Evolutionary conservation across 1,284 basidiomycete species (phyloP), one percentile per base, ranked within the genome.

Genomic region (Wolfiporia cocos): DNA sequence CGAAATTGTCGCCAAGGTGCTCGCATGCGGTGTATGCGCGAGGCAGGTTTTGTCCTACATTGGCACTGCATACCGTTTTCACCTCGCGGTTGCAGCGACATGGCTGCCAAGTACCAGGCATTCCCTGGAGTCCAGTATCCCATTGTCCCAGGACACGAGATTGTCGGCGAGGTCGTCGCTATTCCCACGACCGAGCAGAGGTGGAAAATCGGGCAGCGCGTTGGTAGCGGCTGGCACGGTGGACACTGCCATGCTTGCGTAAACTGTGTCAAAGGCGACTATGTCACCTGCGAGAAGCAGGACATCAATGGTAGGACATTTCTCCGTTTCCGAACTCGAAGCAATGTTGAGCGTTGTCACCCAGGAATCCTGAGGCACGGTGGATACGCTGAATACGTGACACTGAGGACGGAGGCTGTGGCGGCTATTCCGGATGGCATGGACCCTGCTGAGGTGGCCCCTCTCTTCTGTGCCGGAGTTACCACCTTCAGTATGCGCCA

Each of bases 391-490:
- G 52, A 56, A 39, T 58, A 53, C 37, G 48, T 48, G 10, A 58
- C 53, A 55, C 45, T 0, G 50, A 51, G 51, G 54, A n/a, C n/a
- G n/a, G n/a, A n/a, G n/a, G n/a, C n/a, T n/a, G n/a, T n/a, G n/a
- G n/a, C n/a, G n/a, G n/a, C 55, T 1, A 80, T 93, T 37, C 89
- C 88, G 7, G 73, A 82, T 3, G 67, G 61, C 5, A 60, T 92
- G 35, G 71, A 76, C 44, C 79, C 84, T 49, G 72, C 74, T 14
- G 77, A 74, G n/a, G 89, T 88, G 11, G 88, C 89, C 4, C 86
- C 89, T 2, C 75, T 92, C 43, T 74, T 92, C 17, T 93, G 89
- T 52, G 86, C 88, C 14, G 86, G 60, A 7, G 49, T 59, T 31
- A 52, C 54, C 2, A 51, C 52, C 0, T 59, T 56, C 46, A 54